These are phyloP conservation scores for Neonectria punicea DNA, from an alignment of 2,329 filamentous ascomycete genomes.

Conservation along the genomic window DNA sequence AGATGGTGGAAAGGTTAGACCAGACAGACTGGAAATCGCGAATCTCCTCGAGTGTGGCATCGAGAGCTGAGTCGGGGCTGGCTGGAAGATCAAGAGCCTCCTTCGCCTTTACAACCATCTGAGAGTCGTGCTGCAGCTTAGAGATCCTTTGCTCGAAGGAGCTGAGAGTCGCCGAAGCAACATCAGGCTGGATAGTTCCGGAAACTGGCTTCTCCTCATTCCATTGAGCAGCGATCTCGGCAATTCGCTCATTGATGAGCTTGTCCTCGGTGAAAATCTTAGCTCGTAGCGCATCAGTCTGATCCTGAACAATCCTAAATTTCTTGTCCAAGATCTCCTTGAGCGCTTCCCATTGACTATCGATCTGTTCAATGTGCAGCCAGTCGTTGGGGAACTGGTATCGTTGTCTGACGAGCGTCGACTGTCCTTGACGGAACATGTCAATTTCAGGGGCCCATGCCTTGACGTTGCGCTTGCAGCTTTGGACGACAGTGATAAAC, in stretches of 20 bases:
- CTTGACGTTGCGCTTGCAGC: constrained; percentile 93
- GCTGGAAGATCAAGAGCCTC: constrained; percentile 92
- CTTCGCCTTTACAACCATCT: constrained; percentile 96
- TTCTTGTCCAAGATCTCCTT: constrained; percentile 93
- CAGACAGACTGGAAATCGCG: constrained; percentile 99
- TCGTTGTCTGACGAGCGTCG: constrained; percentile 87
- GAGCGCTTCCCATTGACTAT: constrained; percentile 93
- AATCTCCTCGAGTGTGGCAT: constrained; percentile 91
- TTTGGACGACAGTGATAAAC: constrained; percentile 98
- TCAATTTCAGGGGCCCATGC: constrained; percentile 96
- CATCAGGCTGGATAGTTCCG: constrained; percentile 88
- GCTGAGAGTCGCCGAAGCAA: constrained; percentile 83
- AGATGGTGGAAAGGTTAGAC: constrained; percentile 94
- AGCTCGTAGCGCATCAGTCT: constrained; percentile 91
- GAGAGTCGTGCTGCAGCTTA: constrained; percentile 84
- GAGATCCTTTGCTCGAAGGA: constrained; percentile 88
- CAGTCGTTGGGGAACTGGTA: constrained; percentile 95
- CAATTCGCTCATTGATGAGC: constrained; percentile 87
- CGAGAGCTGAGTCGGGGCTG: constrained; percentile 81
- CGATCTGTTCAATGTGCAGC: constrained; percentile 95
- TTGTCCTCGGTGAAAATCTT: constrained; percentile 96
- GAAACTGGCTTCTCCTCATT: constrained; percentile 97
- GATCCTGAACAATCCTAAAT: constrained; percentile 94
- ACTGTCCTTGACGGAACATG: constrained; percentile 94
- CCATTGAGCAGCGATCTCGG: constrained; percentile 87